Conservation (phyloP, 345 rosid species). For the Sapria himalayana region DNA sequence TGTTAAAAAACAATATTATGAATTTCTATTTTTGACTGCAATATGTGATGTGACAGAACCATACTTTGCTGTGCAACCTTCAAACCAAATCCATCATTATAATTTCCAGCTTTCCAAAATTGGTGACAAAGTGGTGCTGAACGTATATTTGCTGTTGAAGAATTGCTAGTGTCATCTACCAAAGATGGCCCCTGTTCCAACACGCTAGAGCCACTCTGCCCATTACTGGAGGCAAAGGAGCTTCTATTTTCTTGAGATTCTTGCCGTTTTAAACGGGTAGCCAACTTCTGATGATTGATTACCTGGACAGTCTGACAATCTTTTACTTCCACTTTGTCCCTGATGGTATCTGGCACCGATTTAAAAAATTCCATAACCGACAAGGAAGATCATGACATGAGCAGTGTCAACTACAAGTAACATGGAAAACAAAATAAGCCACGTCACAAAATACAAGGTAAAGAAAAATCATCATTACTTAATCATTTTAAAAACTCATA, state of each 20-base stretch:
- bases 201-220: slow-evolving; percentile 33
- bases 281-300: slow-evolving; percentile 10
- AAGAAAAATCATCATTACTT: too few relatives aligned
- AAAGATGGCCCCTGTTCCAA: slow-evolving; percentile 60
- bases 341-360: slow-evolving; percentile 21
- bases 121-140: slow-evolving; percentile 72
- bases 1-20: slow-evolving; percentile 1
- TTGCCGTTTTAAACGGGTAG: slow-evolving; percentile 13
- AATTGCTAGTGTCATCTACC: slow-evolving; percentile 42
- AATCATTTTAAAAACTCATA: too few relatives aligned
- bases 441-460: too few relatives aligned
- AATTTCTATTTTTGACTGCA: not conserved
- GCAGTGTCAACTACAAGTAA: too few relatives aligned
- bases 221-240: slow-evolving; percentile 24
- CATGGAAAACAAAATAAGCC: too few relatives aligned
- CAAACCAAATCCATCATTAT: slow-evolving; percentile 23
- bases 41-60: slow-evolving; percentile 8
- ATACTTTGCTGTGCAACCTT: slow-evolving; percentile 41
- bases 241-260: slow-evolving; percentile 38
- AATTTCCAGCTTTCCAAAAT: slow-evolving; percentile 88
- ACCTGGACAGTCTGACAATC: slow-evolving; percentile 4
- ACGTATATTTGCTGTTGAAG: slow-evolving; percentile 28
- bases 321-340: slow-evolving; percentile 5
- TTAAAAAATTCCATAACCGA: slow-evolving; percentile 24
- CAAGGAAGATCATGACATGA: too few relatives aligned